These are phyloP conservation scores for Cyphellophora europaea DNA, from an alignment of 2,329 filamentous ascomycete genomes.

Conservation along the genomic window DNA sequence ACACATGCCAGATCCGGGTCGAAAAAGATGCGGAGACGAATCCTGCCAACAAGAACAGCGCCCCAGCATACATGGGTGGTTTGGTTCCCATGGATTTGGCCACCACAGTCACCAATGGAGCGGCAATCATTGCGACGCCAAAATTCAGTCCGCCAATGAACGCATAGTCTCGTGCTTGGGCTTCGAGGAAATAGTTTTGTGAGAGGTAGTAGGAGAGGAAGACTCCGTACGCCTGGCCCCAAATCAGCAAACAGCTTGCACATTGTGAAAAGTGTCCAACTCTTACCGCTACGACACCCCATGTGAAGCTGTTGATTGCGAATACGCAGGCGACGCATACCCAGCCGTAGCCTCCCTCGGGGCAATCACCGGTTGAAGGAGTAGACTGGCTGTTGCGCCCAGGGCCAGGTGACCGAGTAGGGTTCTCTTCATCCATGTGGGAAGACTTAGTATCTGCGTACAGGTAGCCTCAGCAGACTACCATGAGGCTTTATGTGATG, in stretches of 20 bases:
- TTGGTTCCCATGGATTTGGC: constrained; percentile 12
- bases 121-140: constrained; percentile 18
- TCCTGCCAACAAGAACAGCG: constrained; percentile 12
- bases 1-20: constrained; percentile 18
- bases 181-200: constrained; percentile 19
- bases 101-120: constrained; percentile 19
- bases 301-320: constrained; percentile 23
- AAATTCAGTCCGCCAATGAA: constrained; percentile 23
- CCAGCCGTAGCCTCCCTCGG: constrained; percentile 26
- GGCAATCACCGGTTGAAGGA: not conserved
- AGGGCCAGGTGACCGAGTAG: not conserved
- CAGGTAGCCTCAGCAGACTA: constrained; percentile 1
- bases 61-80: constrained; percentile 15
- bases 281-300: constrained; percentile 21
- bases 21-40: constrained; percentile 21
- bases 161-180: constrained; percentile 21
- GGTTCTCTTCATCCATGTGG: not conserved
- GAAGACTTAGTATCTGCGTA: not conserved
- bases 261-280: not conserved
- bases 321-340: constrained; percentile 19
- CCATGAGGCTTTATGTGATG: no score
- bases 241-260: not conserved
- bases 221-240: constrained; percentile 28
- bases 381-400: not conserved
- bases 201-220: constrained; percentile 33